Evolutionary conservation across 768 basidiomycete species (phyloP).

Genomic region (Collybiopsis luxurians): DNA sequence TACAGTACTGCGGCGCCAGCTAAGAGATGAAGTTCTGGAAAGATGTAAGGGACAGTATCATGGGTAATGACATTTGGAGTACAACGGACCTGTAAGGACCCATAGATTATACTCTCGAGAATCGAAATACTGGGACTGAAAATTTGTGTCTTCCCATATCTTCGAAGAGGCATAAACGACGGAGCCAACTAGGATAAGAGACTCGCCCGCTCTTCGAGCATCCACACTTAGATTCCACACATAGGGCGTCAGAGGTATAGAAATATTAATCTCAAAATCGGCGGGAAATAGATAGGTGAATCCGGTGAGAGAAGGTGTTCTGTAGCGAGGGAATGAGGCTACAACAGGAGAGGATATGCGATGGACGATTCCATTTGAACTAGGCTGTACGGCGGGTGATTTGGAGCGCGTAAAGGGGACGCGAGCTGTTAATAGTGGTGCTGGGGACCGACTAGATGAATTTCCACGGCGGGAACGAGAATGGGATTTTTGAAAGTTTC

Average conservation of each 20-base stretch:
- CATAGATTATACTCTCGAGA: slow-evolving; percentile 32
- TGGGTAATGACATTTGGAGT: neutral
- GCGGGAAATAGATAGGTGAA: slow-evolving; percentile 44
- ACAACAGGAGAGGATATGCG: slow-evolving; percentile 44
- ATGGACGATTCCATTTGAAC: slow-evolving; percentile 18
- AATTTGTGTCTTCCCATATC: slow-evolving; percentile 28
- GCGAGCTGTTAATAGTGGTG: slow-evolving; percentile 30
- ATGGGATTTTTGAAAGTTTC: slow-evolving; percentile 17
- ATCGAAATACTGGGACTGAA: slow-evolving; percentile 23
- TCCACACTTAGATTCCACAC: slow-evolving; percentile 56
- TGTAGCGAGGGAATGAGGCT: slow-evolving; percentile 42
- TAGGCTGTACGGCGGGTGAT: slow-evolving; percentile 51
- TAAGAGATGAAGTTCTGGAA: slow-evolving; percentile 57
- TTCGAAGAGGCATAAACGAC: slow-evolving; percentile 53
- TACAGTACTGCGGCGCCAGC: slow-evolving; percentile 56
- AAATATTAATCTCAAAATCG: slow-evolving; percentile 41
- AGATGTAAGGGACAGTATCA: slow-evolving; percentile 4
- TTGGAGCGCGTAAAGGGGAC: slow-evolving; percentile 69
- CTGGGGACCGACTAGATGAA: slow-evolving; percentile 40
- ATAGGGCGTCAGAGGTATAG: slow-evolving; percentile 37
- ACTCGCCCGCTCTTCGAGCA: slow-evolving; percentile 60
- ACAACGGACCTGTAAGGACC: slow-evolving; percentile 48
- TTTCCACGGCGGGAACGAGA: slow-evolving; percentile 20
- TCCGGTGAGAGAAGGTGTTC: slow-evolving; percentile 18
- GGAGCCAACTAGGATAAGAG: slow-evolving; percentile 60